Evolutionary conservation across 2,329 filamentous ascomycete species (phyloP), one percentile per base, ranked within the genome.

Genomic region (Botrytis byssoidea): DNA sequence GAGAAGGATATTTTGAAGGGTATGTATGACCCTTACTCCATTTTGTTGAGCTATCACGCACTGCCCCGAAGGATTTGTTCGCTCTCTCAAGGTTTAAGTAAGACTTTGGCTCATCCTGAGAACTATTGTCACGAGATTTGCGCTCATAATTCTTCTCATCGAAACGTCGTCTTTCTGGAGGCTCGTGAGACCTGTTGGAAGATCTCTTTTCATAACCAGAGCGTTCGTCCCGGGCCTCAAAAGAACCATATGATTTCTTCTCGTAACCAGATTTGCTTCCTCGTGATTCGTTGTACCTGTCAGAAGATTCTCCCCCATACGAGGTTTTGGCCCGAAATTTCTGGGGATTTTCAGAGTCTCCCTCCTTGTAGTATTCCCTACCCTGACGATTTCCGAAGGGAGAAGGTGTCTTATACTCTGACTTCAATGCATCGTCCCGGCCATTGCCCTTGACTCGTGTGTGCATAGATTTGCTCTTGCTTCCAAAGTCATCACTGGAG

Each of bases 161-260:
- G 14, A 10, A n/a, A 35, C 12, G 25, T 16, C 25, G 25, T 25
- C n/a, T 32, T 40, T 29, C 65, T 42, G 25, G 48, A 57, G 16
- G 12, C 8, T 42, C 48, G 10, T 29, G 10, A 37, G 65, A 32
- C 14, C 44, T 68, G 16, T 35, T 35, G 37, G 6, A 48, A 25
- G 48, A 25, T 35, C n/a, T 48, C 37, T 37, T 72, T 40, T 68
- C 48, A 18, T 37, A 59, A 9, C 46, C n/a, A 51, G 32, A 40
- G 5, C 6, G 25, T 37, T 51, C 40, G 1, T 55, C 57, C 18
- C 22, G 32, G 29, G 68, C 57, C 2, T 42, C 69, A 16, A 40
- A 37, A 46, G 57, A 63, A 37, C 35, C 51, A 60, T 59, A 60
- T 18, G 63, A 61, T 37, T 72, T 67, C 37, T 46, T 61, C n/a